phyloP scores from a whole-genome alignment of 768 basidiomycete genomes.

The Pisolithus orientalis region DNA sequence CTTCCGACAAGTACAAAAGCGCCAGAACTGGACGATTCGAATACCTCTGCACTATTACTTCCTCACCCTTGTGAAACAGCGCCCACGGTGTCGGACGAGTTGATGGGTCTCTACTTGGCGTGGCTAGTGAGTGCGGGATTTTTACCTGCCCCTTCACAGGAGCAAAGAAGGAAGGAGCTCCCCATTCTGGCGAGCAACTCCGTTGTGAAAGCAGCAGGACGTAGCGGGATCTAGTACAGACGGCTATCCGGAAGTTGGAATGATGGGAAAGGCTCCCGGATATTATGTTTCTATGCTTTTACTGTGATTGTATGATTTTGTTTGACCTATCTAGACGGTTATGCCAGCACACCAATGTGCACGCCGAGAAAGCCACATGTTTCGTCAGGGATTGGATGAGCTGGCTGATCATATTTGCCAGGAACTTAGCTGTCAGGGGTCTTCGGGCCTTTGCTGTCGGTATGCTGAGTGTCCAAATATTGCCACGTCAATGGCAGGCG shows the following conservation, averaged over 20 bases:
- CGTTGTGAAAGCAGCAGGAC: conserved; percentile 57
- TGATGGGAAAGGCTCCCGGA: too few species aligned
- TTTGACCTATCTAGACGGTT: too few species aligned
- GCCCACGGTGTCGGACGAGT: conserved; percentile 62
- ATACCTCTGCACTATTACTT: conserved; percentile 61
- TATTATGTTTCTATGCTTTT: too few species aligned
- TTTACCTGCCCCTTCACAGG: conserved; percentile 49
- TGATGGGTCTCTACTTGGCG: conserved; percentile 85
- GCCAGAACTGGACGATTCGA: conserved; percentile 82
- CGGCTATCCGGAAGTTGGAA: neutral
- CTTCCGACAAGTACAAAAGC: conserved; percentile 94
- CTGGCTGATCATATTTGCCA: too few species aligned
- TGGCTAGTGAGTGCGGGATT: conserved; percentile 89
- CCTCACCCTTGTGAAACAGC: conserved; percentile 32
- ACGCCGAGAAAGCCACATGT: too few species aligned
- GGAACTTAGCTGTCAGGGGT: too few species aligned
- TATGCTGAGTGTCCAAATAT: too few species aligned
- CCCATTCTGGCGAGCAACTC: conserved; percentile 39
- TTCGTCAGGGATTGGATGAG: too few species aligned
- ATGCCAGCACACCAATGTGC: too few species aligned
- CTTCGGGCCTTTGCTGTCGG: too few species aligned
- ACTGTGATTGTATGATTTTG: too few species aligned
- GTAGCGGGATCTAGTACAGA: conserved; percentile 47
- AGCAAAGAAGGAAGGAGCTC: conserved; percentile 36
- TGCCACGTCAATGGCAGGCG: too few species aligned